Evolutionary conservation across 495 filamentous ascomycete genomes (phyloP), one percentile per base, ranked within the genome.

Genomic region (Rusavskia elegans): DNA sequence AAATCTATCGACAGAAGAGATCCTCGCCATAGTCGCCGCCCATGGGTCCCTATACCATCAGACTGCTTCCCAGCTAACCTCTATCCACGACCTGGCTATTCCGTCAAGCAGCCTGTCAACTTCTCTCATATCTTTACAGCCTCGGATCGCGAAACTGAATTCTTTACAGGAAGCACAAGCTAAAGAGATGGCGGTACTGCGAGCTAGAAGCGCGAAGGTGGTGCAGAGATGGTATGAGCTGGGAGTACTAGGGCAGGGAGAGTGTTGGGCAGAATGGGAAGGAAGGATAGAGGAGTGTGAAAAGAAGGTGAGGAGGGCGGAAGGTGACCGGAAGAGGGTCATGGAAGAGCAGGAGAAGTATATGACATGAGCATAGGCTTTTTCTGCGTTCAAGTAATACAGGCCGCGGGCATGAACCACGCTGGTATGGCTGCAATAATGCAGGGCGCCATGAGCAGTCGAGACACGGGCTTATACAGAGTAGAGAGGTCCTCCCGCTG

Each of bases 141-240:
- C 88, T 13, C 75, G 84, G 13, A 74, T 96, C 59, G 77, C 81
- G 49, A 75, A 70, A n/a, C 57, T 84, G 5, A 75, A 83, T 56
- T 67, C 71, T 21, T 68, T 70, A 25, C 89, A 96, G 66, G 64
- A 76, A 5, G 72, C 77, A 20, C 89, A 95, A 65, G 77, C 75
- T n/a, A 78, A 76, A 11, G 77, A 71, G 56, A 78, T 95, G 35
- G 78, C 81, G 25, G 80, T 80, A 53, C 63, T 98, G 53, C 64
- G 88, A 45, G 70, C 72, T n/a, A 72, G 84, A 19, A 93, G 79
- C 52, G 89, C 88, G 52, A 63, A 64, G 23, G 66, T 81, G n/a
- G 63, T 96, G 51, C 76, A 87, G 64, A 65, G 75, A 17, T 95
- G 89, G 87, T 90, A 93, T 67, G 80, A 89, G 59, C 65, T 80